phyloP scores from a whole-genome alignment of 768 basidiomycete genomes.

The Lentinula edodes region DNA sequence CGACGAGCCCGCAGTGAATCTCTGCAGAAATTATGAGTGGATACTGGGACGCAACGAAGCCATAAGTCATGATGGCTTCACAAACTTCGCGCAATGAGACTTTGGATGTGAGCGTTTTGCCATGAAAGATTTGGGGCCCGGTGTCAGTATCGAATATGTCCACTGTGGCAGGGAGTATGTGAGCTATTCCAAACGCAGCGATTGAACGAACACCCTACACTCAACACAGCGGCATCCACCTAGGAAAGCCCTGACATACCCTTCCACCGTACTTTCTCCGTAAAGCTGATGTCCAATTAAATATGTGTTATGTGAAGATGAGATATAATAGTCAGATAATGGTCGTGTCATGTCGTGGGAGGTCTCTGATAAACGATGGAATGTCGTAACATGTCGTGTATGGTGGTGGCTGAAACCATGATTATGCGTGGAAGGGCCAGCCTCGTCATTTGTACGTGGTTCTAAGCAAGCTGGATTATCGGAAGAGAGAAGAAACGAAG shows the following conservation, averaged over 20 bases:
- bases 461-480: slow-evolving; percentile 38
- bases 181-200: not conserved
- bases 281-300: slow-evolving; percentile 82
- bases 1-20: slow-evolving; percentile 73
- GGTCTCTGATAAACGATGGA: slow-evolving; percentile 25
- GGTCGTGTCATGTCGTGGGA: slow-evolving; percentile 88
- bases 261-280: slow-evolving; percentile 85
- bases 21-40: slow-evolving; percentile 93
- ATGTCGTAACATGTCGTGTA: slow-evolving; percentile 25
- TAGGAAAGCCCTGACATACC: slow-evolving; percentile 88
- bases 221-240: slow-evolving; percentile 94
- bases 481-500: slow-evolving; percentile 55
- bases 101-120: slow-evolving; percentile 82
- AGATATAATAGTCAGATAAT: slow-evolving; percentile 61
- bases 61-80: slow-evolving; percentile 81
- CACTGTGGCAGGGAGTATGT: slow-evolving; percentile 39
- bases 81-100: slow-evolving; percentile 79
- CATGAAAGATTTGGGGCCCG: slow-evolving; percentile 86
- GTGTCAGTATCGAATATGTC: slow-evolving; percentile 87
- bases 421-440: not conserved
- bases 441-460: not conserved
- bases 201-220: slow-evolving; percentile 40
- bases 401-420: not conserved
- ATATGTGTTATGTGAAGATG: slow-evolving; percentile 88
- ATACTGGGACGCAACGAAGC: slow-evolving; percentile 85